phyloP scores from a whole-genome alignment of 2,329 filamentous ascomycete genomes.

The Grosmannia clavigera region DNA sequence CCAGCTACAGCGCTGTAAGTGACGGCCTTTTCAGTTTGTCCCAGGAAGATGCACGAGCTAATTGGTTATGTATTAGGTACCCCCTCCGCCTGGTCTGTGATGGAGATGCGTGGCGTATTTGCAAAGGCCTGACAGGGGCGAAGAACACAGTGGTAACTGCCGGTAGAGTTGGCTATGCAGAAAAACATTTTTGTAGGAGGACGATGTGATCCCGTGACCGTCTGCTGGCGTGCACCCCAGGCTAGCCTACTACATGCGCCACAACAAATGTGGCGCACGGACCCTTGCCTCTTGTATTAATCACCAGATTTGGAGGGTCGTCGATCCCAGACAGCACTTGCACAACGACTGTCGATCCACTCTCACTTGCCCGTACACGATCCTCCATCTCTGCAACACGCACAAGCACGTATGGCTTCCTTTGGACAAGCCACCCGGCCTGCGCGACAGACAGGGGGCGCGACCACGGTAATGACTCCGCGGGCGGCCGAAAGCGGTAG shows the following conservation, averaged over 20 bases:
- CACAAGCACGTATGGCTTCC: neutral
- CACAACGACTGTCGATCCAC: too few relatives aligned
- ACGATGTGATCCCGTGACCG: too few relatives aligned
- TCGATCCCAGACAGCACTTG: neutral
- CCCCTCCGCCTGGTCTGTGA: conserved; percentile 6
- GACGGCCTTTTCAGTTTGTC: too few relatives aligned
- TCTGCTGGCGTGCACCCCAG: too few relatives aligned
- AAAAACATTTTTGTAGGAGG: too few relatives aligned
- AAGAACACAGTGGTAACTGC: too few relatives aligned
- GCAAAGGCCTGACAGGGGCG: too few relatives aligned
- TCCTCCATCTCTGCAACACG: neutral
- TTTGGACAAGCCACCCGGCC: neutral
- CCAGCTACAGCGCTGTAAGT: conserved; percentile 50
- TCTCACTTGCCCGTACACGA: neutral
- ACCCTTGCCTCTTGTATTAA: neutral
- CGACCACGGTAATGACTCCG: neutral
- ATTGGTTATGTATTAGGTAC: neutral
- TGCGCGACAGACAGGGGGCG: neutral
- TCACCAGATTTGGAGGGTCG: neutral
- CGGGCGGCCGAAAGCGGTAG: neutral
- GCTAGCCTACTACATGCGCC: too few relatives aligned
- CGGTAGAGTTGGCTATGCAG: too few relatives aligned
- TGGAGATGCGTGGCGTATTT: neutral
- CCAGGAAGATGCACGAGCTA: neutral
- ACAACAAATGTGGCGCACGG: too few relatives aligned